Evolutionary conservation across 192 early-diverging fungal species (phyloP).

Genomic region (Thamnidium elegans): DNA sequence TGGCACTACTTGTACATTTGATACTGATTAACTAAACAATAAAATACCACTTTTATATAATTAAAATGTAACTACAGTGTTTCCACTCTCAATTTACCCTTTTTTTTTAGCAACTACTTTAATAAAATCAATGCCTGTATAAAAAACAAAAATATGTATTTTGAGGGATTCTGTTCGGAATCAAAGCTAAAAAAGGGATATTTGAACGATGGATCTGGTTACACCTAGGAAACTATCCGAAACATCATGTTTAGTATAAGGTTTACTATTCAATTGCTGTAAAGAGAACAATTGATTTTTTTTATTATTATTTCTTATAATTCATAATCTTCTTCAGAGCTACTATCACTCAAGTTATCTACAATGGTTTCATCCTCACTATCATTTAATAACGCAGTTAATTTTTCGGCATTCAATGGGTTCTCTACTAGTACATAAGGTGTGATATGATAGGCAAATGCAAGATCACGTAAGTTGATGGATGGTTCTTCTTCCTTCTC

Average conservation of each 20-base stretch:
- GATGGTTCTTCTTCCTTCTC: constrained; percentile 32
- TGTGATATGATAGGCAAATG: constrained; percentile 61
- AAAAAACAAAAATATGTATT: too few relatives aligned
- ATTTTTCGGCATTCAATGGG: constrained; percentile 56
- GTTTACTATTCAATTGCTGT: too few relatives aligned
- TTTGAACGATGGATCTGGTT: too few relatives aligned
- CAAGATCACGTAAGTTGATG: constrained; percentile 55
- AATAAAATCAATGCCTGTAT: too few relatives aligned
- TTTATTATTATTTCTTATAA: constrained; percentile 1
- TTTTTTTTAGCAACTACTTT: too few relatives aligned
- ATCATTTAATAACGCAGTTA: constrained; percentile 43
- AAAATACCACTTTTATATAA: background rate
- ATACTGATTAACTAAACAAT: constrained; percentile 18
- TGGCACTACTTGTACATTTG: constrained; percentile 39
- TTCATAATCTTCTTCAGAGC: constrained; percentile 12
- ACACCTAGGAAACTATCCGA: too few relatives aligned
- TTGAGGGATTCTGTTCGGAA: too few relatives aligned
- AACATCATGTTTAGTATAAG: too few relatives aligned
- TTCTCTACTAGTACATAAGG: constrained; percentile 65
- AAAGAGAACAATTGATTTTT: too few relatives aligned
- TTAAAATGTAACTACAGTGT: too few relatives aligned
- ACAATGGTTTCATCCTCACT: constrained; percentile 44
- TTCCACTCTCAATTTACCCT: too few relatives aligned
- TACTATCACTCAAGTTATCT: constrained; percentile 13
- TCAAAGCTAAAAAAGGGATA: too few relatives aligned